Evolutionary conservation across 495 filamentous ascomycete genomes (phyloP), one percentile per base, ranked within the genome.

Genomic region (Xylaria longipes): DNA sequence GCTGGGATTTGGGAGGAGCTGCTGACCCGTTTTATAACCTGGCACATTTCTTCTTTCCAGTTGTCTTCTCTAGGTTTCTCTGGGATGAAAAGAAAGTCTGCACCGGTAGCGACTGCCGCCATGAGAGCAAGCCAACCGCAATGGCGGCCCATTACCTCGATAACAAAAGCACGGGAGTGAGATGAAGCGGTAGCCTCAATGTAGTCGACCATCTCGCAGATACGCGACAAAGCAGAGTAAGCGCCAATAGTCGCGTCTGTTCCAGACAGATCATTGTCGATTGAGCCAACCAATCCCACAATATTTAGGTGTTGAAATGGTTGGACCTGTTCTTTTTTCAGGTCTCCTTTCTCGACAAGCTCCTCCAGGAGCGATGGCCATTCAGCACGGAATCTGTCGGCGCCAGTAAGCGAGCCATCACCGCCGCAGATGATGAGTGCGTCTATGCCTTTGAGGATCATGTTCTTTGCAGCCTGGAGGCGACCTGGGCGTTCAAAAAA

Each of bases 141-240:
- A 82, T 98, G 95, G 68, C 97, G 89, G n/a, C 97, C 97, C 97
- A 99, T 99, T 60, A 98, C 97, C 80, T 98, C 97, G 75, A 99
- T 91, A 37, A 99, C 95, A 80, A 99, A 99, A 48, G 97, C 97
- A 74, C 97, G 86, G 68, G 97, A 97, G 82, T 98, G 97, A n/a
- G 94, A 97, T 46, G 90, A 93, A 8, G 97, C 97, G 2, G 97
- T 99, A 41, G 96, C 94, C 80, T 98, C 97, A 73, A 99, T 97
- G 80, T 92, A 93, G 82, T 99, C 97, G 31, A 99, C 91, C 61
- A 94, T 91, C 77, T 97, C 91, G 83, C 96, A 98, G 73, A 99
- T 96, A 65, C 95, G 89, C 6, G 90, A 89, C 43, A 99, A 85
- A 29, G 96, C 97, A 41, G 94, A 97, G 83, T 97, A 98, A 75